These are phyloP conservation scores for Kondoa subrosea DNA, from an alignment of 768 basidiomycete genomes.

Conservation along the genomic window DNA sequence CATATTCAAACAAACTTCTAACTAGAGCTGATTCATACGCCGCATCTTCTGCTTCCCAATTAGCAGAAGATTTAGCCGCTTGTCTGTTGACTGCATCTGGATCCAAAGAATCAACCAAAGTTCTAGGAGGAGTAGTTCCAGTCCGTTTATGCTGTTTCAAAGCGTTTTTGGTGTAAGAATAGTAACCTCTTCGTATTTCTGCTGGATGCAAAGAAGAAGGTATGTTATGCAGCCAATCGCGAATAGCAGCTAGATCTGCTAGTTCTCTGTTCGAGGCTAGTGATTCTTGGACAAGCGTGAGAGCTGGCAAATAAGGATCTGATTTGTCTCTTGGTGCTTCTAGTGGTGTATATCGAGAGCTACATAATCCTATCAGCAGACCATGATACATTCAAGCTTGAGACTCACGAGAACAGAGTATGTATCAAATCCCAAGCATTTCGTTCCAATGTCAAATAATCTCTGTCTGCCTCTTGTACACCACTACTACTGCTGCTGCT, in stretches of 20 bases:
- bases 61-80: neutral
- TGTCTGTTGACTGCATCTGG: constrained; percentile 50
- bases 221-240: constrained; percentile 59
- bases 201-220: constrained; percentile 47
- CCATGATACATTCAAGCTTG: neutral
- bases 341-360: constrained; percentile 3
- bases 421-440: constrained; percentile 71
- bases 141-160: constrained; percentile 51
- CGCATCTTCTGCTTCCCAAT: constrained; percentile 28
- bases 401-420: constrained; percentile 43
- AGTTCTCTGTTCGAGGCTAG: constrained; percentile 52
- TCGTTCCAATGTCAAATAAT: constrained; percentile 40
- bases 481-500: neutral
- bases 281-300: constrained; percentile 55
- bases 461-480: neutral
- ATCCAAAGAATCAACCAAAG: constrained; percentile 51
- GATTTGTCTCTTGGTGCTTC: constrained; percentile 38
- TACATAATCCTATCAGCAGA: neutral
- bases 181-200: constrained; percentile 56
- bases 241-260: constrained; percentile 54
- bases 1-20: constrained; percentile 59
- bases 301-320: constrained; percentile 69
- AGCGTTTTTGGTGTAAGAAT: constrained; percentile 55
- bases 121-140: constrained; percentile 34
- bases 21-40: constrained; percentile 62